Percentiles rank a stretch among this genome's conserved stretches.
These are phyloP conservation scores for Biancaea sappan DNA, from an alignment of 306 rosid species.

Conservation along the genomic window DNA sequence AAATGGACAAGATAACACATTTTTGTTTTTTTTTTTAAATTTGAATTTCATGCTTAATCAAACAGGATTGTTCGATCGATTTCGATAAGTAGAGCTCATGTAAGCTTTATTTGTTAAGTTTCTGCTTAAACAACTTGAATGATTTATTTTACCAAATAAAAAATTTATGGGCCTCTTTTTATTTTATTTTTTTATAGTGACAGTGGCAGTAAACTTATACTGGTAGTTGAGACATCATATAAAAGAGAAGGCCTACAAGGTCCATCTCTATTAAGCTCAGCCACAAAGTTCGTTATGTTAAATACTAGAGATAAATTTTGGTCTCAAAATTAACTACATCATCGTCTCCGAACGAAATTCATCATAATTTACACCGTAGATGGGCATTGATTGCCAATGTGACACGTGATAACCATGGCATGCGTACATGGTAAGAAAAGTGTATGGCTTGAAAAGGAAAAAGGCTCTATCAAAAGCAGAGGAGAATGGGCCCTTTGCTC, in stretches of 20 bases:
- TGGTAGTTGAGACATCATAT: background rate
- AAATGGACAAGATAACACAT: background rate
- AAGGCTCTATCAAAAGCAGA: slow-evolving; percentile 22
- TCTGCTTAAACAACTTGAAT: no score
- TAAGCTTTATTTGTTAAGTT: no score
- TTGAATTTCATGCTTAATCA: no score
- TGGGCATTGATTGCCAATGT: background rate
- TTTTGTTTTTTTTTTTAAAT: background rate
- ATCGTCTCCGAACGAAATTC: slow-evolving; percentile 3
- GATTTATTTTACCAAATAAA: no score
- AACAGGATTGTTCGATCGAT: no score
- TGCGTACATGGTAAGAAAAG: slow-evolving; percentile 36
- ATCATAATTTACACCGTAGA: slow-evolving; percentile 11
- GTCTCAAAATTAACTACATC: slow-evolving; percentile 12
- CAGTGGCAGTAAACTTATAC: background rate
- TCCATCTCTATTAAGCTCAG: background rate
- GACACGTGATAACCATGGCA: slow-evolving; percentile 10
- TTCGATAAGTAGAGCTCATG: no score
- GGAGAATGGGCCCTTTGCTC: slow-evolving; percentile 5
- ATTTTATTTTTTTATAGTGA: background rate
- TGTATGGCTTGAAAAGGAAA: slow-evolving; percentile 34
- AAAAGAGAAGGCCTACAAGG: background rate
- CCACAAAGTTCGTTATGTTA: background rate
- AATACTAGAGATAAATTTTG: slow-evolving; percentile 7
- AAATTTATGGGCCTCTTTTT: no score